phyloP scores from a whole-genome alignment of 2,329 filamentous ascomycete genomes.

The Alternaria angustiovoidea region DNA sequence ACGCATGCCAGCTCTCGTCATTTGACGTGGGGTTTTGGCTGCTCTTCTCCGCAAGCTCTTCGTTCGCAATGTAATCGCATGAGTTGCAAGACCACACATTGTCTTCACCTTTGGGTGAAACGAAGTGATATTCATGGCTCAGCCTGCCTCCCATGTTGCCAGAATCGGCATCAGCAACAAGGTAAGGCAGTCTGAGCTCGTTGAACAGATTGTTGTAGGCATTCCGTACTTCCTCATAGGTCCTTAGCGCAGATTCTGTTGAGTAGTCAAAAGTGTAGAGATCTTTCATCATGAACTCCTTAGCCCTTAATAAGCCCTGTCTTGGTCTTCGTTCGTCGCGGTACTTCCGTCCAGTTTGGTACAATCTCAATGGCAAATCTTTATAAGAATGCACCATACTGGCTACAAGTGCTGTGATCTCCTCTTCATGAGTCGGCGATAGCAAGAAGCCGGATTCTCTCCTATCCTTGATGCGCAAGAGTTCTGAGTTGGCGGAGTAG shows the following conservation, averaged over 20 bases:
- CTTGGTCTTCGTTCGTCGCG: constrained; percentile 89
- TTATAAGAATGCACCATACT: constrained; percentile 81
- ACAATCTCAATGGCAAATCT: constrained; percentile 83
- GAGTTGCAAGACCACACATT: constrained; percentile 76
- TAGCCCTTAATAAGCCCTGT: constrained; percentile 83
- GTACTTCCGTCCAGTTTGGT: constrained; percentile 94
- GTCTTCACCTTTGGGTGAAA: constrained; percentile 83
- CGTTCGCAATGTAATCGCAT: constrained; percentile 83
- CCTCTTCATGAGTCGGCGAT: constrained; percentile 94
- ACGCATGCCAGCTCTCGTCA: constrained; percentile 50
- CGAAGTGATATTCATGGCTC: constrained; percentile 94
- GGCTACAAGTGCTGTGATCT: constrained; percentile 84
- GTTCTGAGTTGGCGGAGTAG: constrained; percentile 78
- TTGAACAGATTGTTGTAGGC: constrained; percentile 82
- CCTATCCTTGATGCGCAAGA: constrained; percentile 82
- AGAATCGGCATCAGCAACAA: constrained; percentile 88
- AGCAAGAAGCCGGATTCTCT: constrained; percentile 78
- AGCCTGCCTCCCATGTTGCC: constrained; percentile 94
- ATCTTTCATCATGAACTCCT: constrained; percentile 98
- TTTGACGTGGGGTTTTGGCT: constrained; percentile 21
- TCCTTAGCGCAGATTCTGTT: constrained; percentile 72
- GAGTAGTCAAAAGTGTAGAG: constrained; percentile 91
- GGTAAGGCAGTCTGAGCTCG: constrained; percentile 81
- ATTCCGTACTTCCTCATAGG: constrained; percentile 76
- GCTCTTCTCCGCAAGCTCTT: constrained; percentile 74